Base-by-base conservation (phyloP, 1,139 yeast species). In the Insectozyma bohioensis region DNA sequence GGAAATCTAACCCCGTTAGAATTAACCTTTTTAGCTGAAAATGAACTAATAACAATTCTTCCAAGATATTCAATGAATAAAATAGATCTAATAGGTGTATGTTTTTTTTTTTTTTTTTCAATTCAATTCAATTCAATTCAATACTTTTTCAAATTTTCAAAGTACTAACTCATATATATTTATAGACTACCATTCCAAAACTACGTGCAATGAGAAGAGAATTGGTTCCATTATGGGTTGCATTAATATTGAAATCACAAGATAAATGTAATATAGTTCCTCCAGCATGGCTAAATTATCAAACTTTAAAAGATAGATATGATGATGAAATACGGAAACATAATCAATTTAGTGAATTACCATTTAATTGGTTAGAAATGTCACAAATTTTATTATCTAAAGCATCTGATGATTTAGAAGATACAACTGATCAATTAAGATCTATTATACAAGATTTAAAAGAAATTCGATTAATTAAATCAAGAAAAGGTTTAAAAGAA, bases 301-400 rank as follows among this genome's bases (percentile, higher is more conserved):
- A 65, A n/a, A 67, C 64, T 36, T 57, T 92, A 36, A 73, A 74
- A 39, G 68, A 66, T 5, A 69, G 72, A 33, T 78, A 85, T 46
- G 88, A 84, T 9, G 81, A 76, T 39, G 98, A 92, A 49, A 61
- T 78, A 28, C 61, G 66, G 5, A 55, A 72, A 35, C 72, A 78
- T 1, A 68, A 69, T 23, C 63, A 75, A 39, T 92, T 92, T 51
- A 76, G 90, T 31, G 65, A 70, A 10, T 60, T 92, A 27, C 97
- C 97, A 0, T 78, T 82, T 78, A 78, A 81, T 52, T 92, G 98
- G 98, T 63, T 90, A 16, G 95, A 90, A 34, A 54, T 82, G 1
- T 76, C 92, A 11, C 85, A 83, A 45, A 68, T 83, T 14, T 57
- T 88, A 33, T 67, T 90, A 20, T 69, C 74, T 8, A 63, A 63